Percentiles rank a stretch among this genome's conserved stretches.
Conservation (phyloP, 306 rosid species). For the Pueraria montana region DNA sequence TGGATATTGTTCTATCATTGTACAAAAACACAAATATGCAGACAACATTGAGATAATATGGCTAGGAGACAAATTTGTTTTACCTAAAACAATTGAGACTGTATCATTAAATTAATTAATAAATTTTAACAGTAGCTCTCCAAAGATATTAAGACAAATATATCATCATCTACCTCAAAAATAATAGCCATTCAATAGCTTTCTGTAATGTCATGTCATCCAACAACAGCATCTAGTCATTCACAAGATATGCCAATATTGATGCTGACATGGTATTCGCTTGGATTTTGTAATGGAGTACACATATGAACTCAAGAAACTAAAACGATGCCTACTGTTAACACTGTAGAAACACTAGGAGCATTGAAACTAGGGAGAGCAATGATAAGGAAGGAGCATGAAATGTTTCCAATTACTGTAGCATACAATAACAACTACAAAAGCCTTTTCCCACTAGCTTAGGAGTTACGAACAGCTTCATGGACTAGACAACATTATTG, state of each 20-base stretch:
- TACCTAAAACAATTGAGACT: neutral
- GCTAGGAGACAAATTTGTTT: neutral
- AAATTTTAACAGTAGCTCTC: neutral
- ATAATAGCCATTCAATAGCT: neutral
- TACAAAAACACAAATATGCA: neutral
- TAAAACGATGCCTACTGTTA: neutral
- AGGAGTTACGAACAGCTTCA: neutral
- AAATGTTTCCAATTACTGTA: neutral
- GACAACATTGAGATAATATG: neutral
- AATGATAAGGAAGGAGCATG: neutral
- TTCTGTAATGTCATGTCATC: neutral
- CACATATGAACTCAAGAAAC: neutral
- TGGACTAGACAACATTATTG: neutral
- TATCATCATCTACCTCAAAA: neutral
- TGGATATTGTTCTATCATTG: neutral
- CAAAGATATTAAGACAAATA: neutral
- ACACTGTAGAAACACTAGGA: neutral
- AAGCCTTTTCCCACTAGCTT: neutral
- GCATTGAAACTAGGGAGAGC: neutral
- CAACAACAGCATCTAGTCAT: constrained; percentile 7
- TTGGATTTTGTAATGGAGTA: neutral
- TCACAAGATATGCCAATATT: constrained; percentile 18
- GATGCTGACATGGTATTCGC: neutral
- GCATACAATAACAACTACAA: neutral
- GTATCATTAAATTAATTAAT: neutral